phyloP scores from a whole-genome alignment of 2,329 filamentous ascomycete species.

The Beauveria medogensis region DNA sequence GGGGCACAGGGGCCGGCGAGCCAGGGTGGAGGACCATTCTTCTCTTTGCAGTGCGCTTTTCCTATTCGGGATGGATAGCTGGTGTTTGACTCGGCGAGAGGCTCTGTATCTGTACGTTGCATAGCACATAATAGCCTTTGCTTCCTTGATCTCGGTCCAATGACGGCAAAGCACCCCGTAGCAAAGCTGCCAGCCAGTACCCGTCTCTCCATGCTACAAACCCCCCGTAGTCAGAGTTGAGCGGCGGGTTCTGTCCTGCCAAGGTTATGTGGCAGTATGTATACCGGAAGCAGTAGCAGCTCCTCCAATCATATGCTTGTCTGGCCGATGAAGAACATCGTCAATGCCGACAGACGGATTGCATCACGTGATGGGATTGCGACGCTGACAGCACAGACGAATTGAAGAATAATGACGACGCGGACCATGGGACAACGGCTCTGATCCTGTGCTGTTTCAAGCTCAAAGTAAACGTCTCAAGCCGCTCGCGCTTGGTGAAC shows the following conservation, averaged over 20 bases:
- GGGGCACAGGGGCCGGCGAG: neutral
- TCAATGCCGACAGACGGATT: neutral
- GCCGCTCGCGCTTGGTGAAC: neutral
- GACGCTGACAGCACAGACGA: neutral
- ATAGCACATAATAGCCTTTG: slow-evolving; percentile 3
- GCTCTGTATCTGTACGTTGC: slow-evolving; percentile 1
- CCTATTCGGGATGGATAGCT: slow-evolving; percentile 4
- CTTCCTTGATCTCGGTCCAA: neutral
- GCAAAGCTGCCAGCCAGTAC: neutral
- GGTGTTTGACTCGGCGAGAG: neutral
- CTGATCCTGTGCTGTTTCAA: neutral
- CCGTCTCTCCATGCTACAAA: neutral
- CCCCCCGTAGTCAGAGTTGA: neutral
- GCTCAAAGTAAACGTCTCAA: neutral
- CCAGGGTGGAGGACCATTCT: neutral
- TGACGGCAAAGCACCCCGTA: neutral
- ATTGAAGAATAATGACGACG: neutral
- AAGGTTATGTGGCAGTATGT: neutral
- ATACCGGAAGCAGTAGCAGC: neutral
- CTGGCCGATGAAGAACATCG: neutral
- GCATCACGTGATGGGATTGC: slow-evolving; percentile 3
- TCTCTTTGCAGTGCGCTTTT: slow-evolving; percentile 8
- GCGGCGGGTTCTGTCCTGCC: neutral
- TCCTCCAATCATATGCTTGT: slow-evolving; percentile 2
- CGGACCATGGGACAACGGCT: too few species aligned